phyloP scores from a whole-genome alignment of 1,284 basidiomycete genomes.

The Rhodotorula sp. region DNA sequence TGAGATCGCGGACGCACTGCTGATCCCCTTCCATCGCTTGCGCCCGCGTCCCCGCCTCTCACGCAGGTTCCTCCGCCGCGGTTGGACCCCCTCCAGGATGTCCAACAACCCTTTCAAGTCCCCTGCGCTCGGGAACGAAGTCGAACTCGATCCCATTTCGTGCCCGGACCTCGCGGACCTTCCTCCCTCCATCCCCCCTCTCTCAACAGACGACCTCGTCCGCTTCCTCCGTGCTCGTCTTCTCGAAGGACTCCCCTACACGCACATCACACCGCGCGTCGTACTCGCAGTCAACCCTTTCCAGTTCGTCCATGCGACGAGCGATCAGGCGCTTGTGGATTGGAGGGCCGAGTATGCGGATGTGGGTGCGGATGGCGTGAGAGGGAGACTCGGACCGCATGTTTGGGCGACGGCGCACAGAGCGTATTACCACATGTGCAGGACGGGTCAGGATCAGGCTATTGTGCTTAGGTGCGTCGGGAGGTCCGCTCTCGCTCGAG shows the following conservation, averaged over 20 bases:
- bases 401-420: constrained; percentile 86
- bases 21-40: neutral
- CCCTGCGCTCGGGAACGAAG: neutral
- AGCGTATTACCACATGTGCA: constrained; percentile 93
- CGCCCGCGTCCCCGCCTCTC: neutral
- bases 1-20: too few species aligned
- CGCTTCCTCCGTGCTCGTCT: constrained; percentile 33
- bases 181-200: constrained; percentile 12
- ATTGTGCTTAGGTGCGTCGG: constrained; percentile 71
- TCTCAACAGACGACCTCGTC: constrained; percentile 35
- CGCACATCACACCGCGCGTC: constrained; percentile 36
- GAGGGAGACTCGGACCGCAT: constrained; percentile 62
- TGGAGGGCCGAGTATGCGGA: constrained; percentile 75
- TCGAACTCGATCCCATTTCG: constrained; percentile 36
- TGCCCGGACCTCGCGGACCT: constrained; percentile 30
- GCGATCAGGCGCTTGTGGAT: constrained; percentile 75
- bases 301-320: constrained; percentile 75
- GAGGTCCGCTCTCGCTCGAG: neutral
- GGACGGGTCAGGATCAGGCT: constrained; percentile 89
- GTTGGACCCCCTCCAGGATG: neutral
- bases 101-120: constrained; percentile 8
- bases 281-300: constrained; percentile 84
- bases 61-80: neutral
- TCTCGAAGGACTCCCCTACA: constrained; percentile 33
- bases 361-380: constrained; percentile 55